Conservation (phyloP, 805 yeast species). For the Nakazawaea siamensis region DNA sequence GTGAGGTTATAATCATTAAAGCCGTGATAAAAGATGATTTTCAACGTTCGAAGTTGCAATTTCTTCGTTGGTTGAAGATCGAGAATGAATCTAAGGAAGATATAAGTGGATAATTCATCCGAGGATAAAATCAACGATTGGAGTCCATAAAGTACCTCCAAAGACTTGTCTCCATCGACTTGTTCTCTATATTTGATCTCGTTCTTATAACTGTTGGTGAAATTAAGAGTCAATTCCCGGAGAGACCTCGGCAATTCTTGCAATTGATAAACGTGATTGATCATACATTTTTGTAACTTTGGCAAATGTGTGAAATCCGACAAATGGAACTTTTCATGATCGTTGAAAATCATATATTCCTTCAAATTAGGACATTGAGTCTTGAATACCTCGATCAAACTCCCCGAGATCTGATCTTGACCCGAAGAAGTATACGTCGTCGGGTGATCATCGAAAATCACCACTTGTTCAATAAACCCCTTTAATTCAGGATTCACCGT, state of each 20-base stretch:
- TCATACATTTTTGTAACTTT: constrained; percentile 10
- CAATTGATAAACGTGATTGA: constrained; percentile 15
- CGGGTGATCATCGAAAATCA: constrained; percentile 22
- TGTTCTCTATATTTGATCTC: constrained; percentile 2
- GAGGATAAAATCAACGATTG: constrained; percentile 18
- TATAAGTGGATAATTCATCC: constrained; percentile 26
- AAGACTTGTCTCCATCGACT: constrained; percentile 6
- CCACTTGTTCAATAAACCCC: constrained; percentile 24
- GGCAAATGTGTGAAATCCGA: constrained; percentile 2
- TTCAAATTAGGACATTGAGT: constrained; percentile 8
- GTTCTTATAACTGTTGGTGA: constrained; percentile 8
- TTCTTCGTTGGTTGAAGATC: constrained; percentile 11
- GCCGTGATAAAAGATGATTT: constrained; percentile 38
- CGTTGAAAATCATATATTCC: constrained; percentile 12
- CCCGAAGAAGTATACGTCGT: constrained; percentile 13
- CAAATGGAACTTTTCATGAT: constrained; percentile 10
- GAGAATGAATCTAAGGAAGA: constrained; percentile 24
- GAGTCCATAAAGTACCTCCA: constrained; percentile 1
- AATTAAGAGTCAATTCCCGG: constrained; percentile 13
- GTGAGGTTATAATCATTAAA: constrained; percentile 29
- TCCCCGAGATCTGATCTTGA: constrained; percentile 13
- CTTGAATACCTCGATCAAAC: constrained; percentile 18
- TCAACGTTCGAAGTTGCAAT: constrained; percentile 23
- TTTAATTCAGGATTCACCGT: constrained; percentile 26
- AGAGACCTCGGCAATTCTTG: constrained; percentile 15